Evolutionary conservation across 345 rosid genomes (phyloP), one percentile per base, ranked within the genome.

Genomic region (Ricinus communis): DNA sequence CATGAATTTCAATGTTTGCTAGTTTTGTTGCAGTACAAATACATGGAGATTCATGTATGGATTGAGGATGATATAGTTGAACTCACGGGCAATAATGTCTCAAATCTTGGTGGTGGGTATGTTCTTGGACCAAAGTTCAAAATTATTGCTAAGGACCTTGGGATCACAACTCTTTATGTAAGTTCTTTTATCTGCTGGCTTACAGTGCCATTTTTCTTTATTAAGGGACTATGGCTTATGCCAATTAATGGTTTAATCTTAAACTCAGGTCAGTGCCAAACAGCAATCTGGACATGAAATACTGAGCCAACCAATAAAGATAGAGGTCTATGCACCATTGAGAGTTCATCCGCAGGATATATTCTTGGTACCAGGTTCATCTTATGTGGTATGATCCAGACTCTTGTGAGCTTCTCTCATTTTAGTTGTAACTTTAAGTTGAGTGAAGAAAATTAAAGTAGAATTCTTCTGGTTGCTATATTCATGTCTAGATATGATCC

Each of bases 351-450:
- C 98, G 47, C 80, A 71, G 31, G 79, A 83, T 63, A 82, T 91
- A 64, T 93, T 85, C 80, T 85, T 93, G 70, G 91, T 83, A 72
- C 98, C 98, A 46, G 98, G 97, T 74, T 90, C 96, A 77, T 87
- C 91, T 41, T 91, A 86, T 76, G 66, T 73, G 96, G 98, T 94
- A 87, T 73, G 87, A 71, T 71, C 38, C 30, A 6, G 41, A 43
- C 25, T 16, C 57, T 71, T 56, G 16, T 33, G 47, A 67, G 13
- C 30, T 19, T 56, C 63, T 19, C 16, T 71, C 21, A 36, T 38
- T 24, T 52, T 12, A 22, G 65, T 14, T 66, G 7, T 13, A 21
- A 52, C 49, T 24, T 33, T 43, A 69, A 5, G 12, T 45, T 65
- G 41, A 68, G 25, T 41, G 30, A 50, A 43, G 69, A 66, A 58